phyloP scores from a whole-genome alignment of 495 filamentous ascomycete genomes.

The Pseudomonodictys pantanalensis region DNA sequence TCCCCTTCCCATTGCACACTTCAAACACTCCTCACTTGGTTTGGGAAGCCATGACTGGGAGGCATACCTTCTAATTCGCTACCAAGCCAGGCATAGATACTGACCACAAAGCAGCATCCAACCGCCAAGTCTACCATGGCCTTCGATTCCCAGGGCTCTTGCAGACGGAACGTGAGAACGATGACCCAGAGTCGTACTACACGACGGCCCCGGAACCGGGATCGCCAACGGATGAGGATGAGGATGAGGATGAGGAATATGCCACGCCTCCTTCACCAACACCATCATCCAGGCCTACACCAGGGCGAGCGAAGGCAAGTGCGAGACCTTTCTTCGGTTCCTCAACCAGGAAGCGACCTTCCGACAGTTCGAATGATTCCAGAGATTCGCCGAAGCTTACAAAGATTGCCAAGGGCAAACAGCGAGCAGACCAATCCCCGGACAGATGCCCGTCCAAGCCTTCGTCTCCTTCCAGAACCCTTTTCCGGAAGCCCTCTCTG shows the following conservation, averaged over 20 bases:
- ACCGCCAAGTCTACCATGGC: not conserved
- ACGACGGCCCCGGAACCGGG: slow-evolving; percentile 10
- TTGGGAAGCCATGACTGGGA: no score
- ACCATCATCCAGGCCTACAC: not conserved
- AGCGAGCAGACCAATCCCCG: not conserved
- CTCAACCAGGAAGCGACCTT: slow-evolving; percentile 11
- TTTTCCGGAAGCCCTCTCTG: slow-evolving; percentile 14
- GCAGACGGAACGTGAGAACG: not conserved
- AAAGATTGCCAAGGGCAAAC: slow-evolving; percentile 12
- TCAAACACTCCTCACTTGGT: no score
- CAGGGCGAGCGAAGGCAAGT: not conserved
- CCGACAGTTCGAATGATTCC: slow-evolving; percentile 1
- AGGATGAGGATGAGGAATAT: slow-evolving; percentile 5
- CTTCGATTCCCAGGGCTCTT: not conserved
- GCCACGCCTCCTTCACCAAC: slow-evolving; percentile 20
- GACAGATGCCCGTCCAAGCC: not conserved
- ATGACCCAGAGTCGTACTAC: slow-evolving; percentile 3
- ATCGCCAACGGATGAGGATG: not conserved
- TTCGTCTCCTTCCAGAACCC: not conserved
- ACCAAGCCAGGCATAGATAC: not conserved
- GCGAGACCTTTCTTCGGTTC: not conserved
- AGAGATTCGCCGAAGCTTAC: slow-evolving; percentile 17
- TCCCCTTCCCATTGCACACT: no score
- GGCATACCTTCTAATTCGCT: not conserved
- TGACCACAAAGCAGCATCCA: not conserved